Percentiles rank a stretch among this genome's conserved stretches.
Evolutionary conservation across 495 filamentous ascomycete species (phyloP).

Genomic region (Penicillium bovifimosum): DNA sequence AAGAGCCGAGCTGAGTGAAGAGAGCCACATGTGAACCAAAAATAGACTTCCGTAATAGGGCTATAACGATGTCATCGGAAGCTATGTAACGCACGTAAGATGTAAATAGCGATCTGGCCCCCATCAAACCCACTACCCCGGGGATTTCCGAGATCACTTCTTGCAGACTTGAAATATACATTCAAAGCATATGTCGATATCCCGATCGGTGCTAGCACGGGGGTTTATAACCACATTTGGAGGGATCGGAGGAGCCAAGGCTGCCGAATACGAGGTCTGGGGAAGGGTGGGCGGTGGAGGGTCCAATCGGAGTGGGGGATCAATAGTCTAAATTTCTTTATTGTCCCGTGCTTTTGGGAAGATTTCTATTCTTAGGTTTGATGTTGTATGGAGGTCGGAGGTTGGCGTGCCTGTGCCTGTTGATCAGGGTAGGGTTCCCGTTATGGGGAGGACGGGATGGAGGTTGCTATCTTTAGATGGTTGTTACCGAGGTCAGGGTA

Average conservation of each 20-base stretch:
- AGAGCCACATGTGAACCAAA: too few relatives aligned
- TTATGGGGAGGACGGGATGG: not conserved
- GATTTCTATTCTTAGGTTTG: conserved; percentile 5
- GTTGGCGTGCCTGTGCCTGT: conserved; percentile 14
- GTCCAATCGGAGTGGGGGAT: conserved; percentile 6
- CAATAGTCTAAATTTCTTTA: conserved; percentile 8
- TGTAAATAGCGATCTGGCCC: too few relatives aligned
- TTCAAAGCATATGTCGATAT: not conserved
- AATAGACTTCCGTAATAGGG: too few relatives aligned
- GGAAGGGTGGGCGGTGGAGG: not conserved
- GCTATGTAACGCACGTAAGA: too few relatives aligned
- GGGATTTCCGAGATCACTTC: not conserved
- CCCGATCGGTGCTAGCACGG: not conserved
- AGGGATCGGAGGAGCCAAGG: conserved; percentile 1
- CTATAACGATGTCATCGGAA: too few relatives aligned
- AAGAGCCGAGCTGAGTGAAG: too few relatives aligned
- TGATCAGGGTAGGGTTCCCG: conserved; percentile 4
- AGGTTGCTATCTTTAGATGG: not conserved
- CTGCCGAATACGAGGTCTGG: conserved; percentile 19
- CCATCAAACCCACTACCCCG: not conserved
- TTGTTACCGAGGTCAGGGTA: not conserved
- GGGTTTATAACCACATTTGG: not conserved
- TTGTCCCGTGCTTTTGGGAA: conserved; percentile 3
- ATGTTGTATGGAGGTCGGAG: not conserved
- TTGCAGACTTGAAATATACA: not conserved